Base-by-base conservation (phyloP, 2,329 filamentous ascomycete genomes). In the Trichoderma hamatum region DNA sequence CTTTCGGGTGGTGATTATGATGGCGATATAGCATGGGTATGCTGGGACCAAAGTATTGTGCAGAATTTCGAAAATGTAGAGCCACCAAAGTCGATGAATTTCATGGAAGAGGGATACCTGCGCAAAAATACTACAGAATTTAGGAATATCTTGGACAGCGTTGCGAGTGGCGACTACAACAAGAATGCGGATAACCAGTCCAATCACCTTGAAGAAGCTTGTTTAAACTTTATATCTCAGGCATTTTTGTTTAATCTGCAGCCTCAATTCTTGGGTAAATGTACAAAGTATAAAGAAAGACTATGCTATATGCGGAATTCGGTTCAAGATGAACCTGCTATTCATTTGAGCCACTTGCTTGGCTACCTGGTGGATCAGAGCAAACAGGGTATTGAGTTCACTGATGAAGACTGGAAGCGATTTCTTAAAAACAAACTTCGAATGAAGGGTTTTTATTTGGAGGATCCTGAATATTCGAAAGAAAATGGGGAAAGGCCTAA, bases 1-100 rank as follows among this genome's bases (percentile, higher is more conserved):
- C 81, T 95, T 0, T 92, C 91, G 1, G 92, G 92, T 0, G 92
- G 92, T 0, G 92, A 95, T 74, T 95, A 94, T 71, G 92, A 95
- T 72, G 92, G 92, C 0, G 92, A 96, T 71, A 85, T 82, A n/a
- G 87, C 91, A 5, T 94, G 91, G 91, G 80, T 93, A 0, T 93
- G 90, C 74, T 95, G 90, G 90, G 91, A 94, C 32, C 80, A 82
- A 0, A 78, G 80, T 0, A 84, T 96, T 3, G 90, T 92, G 0
- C 73, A 81, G 5, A 88, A 88, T n/a, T 95, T 95, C 72, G 72
- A 74, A 5, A 93, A 92, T 69, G 72, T 74, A n/a, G n/a, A n/a
- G n/a, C n/a, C n/a, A 1, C 75, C 75, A 2, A 2, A 63, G 0
- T 68, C 72, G 10, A 79, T 79, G 0, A 83, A 87, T 64, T 76